A percentile compares a stretch with the other conserved stretches of the same genome.
These are phyloP conservation scores for Saraca asoca DNA, from an alignment of 331 rosid species.

Conservation along the genomic window DNA sequence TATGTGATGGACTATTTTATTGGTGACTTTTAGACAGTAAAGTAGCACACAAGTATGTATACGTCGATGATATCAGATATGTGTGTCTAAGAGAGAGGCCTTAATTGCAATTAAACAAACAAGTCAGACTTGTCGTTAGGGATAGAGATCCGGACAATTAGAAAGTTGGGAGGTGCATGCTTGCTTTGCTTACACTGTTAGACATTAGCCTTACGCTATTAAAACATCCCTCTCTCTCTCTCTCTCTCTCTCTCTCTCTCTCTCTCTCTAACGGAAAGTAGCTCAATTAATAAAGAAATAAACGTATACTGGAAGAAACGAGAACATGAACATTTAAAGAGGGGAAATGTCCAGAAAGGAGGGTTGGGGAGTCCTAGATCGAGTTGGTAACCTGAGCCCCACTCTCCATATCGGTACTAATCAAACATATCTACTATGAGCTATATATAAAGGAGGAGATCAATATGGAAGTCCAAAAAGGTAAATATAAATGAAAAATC, in stretches of 20 bases:
- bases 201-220: conserved; percentile 20
- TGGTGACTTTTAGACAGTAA: conserved; percentile 1
- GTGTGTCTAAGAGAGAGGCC: not conserved
- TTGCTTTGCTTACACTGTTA: conserved; percentile 44
- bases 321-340: conserved; percentile 22
- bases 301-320: conserved; percentile 27
- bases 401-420: conserved; percentile 15
- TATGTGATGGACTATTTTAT: conserved; percentile 14
- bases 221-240: not conserved
- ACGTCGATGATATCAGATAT: not conserved
- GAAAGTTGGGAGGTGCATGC: conserved; percentile 32
- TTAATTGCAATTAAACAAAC: too few species aligned
- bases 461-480: not conserved
- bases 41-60: conserved; percentile 2
- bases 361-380: conserved; percentile 42
- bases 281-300: conserved; percentile 22
- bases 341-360: conserved; percentile 36
- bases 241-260: not conserved
- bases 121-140: conserved; percentile 4
- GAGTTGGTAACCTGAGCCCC: conserved; percentile 33
- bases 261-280: conserved; percentile 5
- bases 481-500: not conserved
- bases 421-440: not conserved
- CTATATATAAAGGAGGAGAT: conserved; percentile 21
- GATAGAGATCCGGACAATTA: conserved; percentile 6